Evolutionary conservation across 306 rosid genomes (phyloP), one percentile per base, ranked within the genome.

Genomic region (Herpetospermum pedunculosum): DNA sequence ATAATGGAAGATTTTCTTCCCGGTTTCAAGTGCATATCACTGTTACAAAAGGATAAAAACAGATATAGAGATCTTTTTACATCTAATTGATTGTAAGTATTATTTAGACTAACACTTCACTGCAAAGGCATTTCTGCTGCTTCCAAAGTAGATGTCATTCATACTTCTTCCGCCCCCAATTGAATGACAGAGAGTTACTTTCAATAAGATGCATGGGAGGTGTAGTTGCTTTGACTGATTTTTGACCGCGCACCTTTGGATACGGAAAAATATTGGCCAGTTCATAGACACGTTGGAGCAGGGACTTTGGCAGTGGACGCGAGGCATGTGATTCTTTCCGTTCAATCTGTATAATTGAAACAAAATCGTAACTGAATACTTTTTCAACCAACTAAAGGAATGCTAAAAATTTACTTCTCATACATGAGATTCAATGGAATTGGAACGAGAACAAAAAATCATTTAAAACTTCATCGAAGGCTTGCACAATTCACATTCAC

Each of bases 231-330:
- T 11, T 16, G 29, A 18, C 29, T 29, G 74, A 18, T 18, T 70
- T 70, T 54, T 53, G 68, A 73, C 67, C 77, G 19, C 92, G 97
- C 70, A 77, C 86, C 84, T 89, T 89, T 6, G 99, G 99, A 78
- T 95, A 95, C 0, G 97, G 96, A 60, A 91, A 88, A 57, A 91
- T 79, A 72, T 88, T 83, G 57, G 97, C 96, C 83, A 95, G 87
- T 78, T 95, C 96, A 18, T 80, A 83, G 53, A 95, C 96, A 4
- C 96, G 91, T 75, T 77, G 76, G 49, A 86, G 85, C 47, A 95
- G 83, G 78, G 85, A 74, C 68, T 74, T 80, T 2, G 99, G 96
- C 35, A 95, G 74, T 48, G 89, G 82, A 3, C 92, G 88, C 7
- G 83, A 75, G 30, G 84, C 77, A 54, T 68, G 77, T 52, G 83